phyloP scores from a whole-genome alignment of 768 basidiomycete genomes.

The Gelatoporia subvermispora region DNA sequence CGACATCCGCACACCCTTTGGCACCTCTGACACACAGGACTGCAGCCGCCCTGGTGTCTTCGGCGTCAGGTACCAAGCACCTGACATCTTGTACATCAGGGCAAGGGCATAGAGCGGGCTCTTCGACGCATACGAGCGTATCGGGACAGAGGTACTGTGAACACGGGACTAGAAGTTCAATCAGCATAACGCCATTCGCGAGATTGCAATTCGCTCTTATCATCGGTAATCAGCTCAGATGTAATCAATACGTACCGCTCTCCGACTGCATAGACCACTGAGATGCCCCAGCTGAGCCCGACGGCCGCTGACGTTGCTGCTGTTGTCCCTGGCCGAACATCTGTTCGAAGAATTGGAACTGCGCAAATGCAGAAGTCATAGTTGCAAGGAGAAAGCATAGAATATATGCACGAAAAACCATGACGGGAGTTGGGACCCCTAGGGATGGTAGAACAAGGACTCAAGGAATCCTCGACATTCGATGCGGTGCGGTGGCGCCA shows the following conservation, averaged over 20 bases:
- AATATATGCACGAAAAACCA: conserved; percentile 24
- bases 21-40: conserved; percentile 67
- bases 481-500: neutral
- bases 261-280: conserved; percentile 69
- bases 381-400: conserved; percentile 26
- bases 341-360: conserved; percentile 76
- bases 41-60: conserved; percentile 48
- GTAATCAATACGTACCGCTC: conserved; percentile 45
- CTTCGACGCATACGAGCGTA: conserved; percentile 64
- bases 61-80: conserved; percentile 65
- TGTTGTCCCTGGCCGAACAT: conserved; percentile 66
- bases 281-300: conserved; percentile 35
- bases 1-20: conserved; percentile 58
- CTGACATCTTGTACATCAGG: conserved; percentile 73
- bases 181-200: neutral
- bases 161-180: conserved; percentile 54
- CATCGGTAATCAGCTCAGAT: neutral
- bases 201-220: too few species aligned
- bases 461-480: neutral
- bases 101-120: conserved; percentile 70
- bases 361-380: conserved; percentile 40
- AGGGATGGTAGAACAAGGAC: neutral
- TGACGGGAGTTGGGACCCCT: neutral
- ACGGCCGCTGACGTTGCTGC: conserved; percentile 51
- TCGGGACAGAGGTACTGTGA: conserved; percentile 71